Evolutionary conservation across 768 basidiomycete genomes (phyloP).

Genomic region (Boletus sp.): DNA sequence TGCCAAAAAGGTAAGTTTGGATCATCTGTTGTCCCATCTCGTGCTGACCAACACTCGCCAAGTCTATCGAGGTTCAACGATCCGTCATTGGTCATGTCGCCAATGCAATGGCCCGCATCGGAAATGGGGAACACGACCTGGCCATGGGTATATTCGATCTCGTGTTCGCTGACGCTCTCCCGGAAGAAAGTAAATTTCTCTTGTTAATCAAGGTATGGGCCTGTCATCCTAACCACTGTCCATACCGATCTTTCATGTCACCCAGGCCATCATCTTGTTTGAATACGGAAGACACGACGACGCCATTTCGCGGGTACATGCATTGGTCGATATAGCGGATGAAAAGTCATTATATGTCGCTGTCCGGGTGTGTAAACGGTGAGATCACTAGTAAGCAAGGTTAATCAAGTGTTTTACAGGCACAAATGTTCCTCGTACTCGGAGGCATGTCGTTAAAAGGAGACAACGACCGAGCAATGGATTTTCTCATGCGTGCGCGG

Average conservation of each 20-base stretch:
- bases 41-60: not conserved
- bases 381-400: too few species aligned
- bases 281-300: slow-evolving; percentile 2
- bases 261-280: slow-evolving; percentile 6
- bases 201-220: slow-evolving; percentile 9
- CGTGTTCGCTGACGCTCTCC: not conserved
- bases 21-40: too few species aligned
- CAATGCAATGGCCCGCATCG: not conserved
- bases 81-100: slow-evolving; percentile 14
- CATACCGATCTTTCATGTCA: not conserved
- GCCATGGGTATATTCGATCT: slow-evolving; percentile 10
- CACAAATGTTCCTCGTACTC: slow-evolving; percentile 1
- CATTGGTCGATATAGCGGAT: not conserved
- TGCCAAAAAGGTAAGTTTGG: too few species aligned
- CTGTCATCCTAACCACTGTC: fast-evolving
- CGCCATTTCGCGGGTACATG: slow-evolving; percentile 6
- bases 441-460: not conserved
- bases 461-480: not conserved
- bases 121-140: not conserved
- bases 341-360: not conserved
- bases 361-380: not conserved
- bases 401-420: not conserved
- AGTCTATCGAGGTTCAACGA: slow-evolving; percentile 9
- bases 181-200: slow-evolving; percentile 5
- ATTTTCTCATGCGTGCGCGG: not conserved